Base-by-base conservation (phyloP, 169 alveolate species). In the Theileria luwenshuni region DNA sequence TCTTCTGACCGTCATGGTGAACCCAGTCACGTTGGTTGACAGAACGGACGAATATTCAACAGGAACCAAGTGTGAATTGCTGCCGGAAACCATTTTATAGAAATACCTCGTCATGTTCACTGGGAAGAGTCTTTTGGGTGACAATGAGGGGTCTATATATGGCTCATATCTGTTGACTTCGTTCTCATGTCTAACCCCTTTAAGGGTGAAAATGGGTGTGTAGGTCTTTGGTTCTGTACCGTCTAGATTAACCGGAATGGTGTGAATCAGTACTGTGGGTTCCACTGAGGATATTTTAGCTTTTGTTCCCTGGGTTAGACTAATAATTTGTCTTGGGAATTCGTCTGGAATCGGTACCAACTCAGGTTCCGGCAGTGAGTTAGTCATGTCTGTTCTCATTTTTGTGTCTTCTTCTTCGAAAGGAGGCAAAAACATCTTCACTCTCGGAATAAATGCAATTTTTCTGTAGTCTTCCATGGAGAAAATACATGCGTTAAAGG, bases 351-450 rank as follows among this genome's bases (percentile, higher is more conserved):
- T 2, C 21, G 65, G 3, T 56, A 56, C 30, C 7, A 2, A 56
- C 38, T 56, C 65, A n/a, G 13, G 23, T 21, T 56, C 65, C 2
- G 65, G 65, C 65, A 56, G 38, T 28, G 65, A n/a, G 32, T 56
- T 56, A 0, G 32, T 56, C 45, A 38, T 7, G 17, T 38, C 45
- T 38, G 17, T 38, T 38, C 10, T 10, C 45, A 38, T 5, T 38
- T 38, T 7, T 38, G 5, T 10, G 10, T 10, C 45, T 38, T 38
- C 45, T 38, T 10, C 10, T 10, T 56, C 65, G 3, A n/a, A 15
- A 5, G 65, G 65, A 6, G 61, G 61, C 23, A n/a, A 41, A 13
- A 56, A 56, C 65, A 56, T 56, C n/a, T 3, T 56, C 32, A 56
- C 65, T 13, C 30, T 56, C 33, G 65, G 32, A 27, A 56, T 56